Evolutionary conservation across 805 yeast species (phyloP).

Genomic region (Starmerella davenportii): DNA sequence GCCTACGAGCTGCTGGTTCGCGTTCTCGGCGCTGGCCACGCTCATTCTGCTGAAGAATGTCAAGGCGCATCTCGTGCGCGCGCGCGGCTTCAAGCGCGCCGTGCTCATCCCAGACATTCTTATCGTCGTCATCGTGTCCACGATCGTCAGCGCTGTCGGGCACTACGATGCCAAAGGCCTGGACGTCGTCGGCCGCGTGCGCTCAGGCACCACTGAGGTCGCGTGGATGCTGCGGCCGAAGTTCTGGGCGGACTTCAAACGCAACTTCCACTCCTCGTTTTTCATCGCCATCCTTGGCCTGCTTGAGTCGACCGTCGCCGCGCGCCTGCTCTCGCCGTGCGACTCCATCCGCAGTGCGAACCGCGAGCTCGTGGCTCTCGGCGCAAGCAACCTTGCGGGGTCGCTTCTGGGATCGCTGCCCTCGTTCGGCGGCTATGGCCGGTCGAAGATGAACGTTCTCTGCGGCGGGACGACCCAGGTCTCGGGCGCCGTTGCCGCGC

Average conservation of each 20-base stretch:
- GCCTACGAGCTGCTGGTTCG: conserved; percentile 41
- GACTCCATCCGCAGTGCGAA: conserved; percentile 49
- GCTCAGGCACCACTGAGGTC: conserved; percentile 32
- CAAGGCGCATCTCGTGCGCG: conserved; percentile 24
- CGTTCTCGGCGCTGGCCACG: conserved; percentile 33
- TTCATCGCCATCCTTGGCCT: conserved; percentile 74
- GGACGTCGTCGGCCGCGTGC: conserved; percentile 50
- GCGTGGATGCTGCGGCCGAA: conserved; percentile 37
- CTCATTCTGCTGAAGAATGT: conserved; percentile 29
- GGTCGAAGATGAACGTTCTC: conserved; percentile 73
- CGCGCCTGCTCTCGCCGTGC: conserved; percentile 39
- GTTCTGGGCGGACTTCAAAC: conserved; percentile 32
- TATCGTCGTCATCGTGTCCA: conserved; percentile 45
- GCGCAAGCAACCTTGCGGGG: conserved; percentile 49
- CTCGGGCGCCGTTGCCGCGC: conserved; percentile 73
- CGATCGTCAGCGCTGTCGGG: conserved; percentile 32
- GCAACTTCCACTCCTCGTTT: conserved; percentile 49
- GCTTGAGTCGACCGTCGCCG: conserved; percentile 84
- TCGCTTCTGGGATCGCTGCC: conserved; percentile 51
- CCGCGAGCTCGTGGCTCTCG: conserved; percentile 80
- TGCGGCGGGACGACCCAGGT: conserved; percentile 76
- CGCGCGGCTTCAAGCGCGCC: conserved; percentile 24
- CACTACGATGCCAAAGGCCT: conserved; percentile 31
- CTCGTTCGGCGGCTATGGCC: conserved; percentile 88
- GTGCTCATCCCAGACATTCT: conserved; percentile 74